phyloP scores from a whole-genome alignment of 345 rosid species.

The Salix dunnii region DNA sequence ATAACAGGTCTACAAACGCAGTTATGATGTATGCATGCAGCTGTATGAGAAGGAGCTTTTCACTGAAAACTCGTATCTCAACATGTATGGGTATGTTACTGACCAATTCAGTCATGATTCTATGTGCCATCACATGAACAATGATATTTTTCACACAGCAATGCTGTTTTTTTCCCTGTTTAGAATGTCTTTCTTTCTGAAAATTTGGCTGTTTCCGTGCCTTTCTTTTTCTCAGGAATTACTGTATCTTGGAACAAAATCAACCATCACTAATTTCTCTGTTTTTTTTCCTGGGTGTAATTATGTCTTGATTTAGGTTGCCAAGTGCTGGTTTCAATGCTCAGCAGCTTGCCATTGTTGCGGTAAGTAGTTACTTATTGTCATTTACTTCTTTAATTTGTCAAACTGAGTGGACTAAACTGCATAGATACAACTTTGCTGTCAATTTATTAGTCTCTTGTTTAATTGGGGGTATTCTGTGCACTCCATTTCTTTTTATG shows the following conservation, averaged over 20 bases:
- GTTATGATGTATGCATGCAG: slow-evolving; percentile 71
- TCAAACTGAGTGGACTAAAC: neutral
- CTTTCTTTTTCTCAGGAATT: neutral
- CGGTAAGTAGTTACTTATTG: slow-evolving; percentile 45
- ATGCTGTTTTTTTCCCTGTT: neutral
- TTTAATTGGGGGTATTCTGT: neutral
- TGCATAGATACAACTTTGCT: neutral
- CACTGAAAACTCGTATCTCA: slow-evolving; percentile 66
- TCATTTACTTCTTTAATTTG: neutral
- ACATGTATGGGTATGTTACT: slow-evolving; percentile 67
- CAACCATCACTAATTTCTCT: neutral
- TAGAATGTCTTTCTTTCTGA: neutral
- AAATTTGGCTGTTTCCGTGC: neutral
- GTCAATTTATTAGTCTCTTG: neutral
- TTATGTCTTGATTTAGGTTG: slow-evolving; percentile 41
- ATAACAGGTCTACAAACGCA: slow-evolving; percentile 77
- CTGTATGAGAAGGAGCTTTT: slow-evolving; percentile 84
- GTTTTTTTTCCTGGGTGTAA: neutral
- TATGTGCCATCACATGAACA: neutral
- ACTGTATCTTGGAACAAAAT: neutral
- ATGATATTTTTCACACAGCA: neutral
- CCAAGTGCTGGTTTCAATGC: slow-evolving; percentile 57
- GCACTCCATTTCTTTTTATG: slow-evolving; percentile 5
- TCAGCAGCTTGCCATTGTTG: slow-evolving; percentile 76
- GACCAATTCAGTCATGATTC: neutral